These are phyloP conservation scores for Coniochaeta pulveracea DNA, from an alignment of 2,329 filamentous ascomycete species.

Conservation along the genomic window DNA sequence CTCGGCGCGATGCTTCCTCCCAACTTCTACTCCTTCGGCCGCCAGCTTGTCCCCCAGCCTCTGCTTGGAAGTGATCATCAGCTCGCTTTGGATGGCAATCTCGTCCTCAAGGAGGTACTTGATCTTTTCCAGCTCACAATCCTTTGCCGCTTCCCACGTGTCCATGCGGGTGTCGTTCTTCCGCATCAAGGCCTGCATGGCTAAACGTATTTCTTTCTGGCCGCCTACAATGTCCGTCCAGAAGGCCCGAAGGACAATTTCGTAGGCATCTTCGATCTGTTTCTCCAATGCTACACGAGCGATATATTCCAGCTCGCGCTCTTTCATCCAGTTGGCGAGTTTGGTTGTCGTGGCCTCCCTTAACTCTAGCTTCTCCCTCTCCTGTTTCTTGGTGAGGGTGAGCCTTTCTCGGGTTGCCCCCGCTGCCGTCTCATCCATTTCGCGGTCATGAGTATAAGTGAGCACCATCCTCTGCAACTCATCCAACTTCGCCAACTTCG, in stretches of 20 bases:
- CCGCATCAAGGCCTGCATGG: conserved; percentile 22
- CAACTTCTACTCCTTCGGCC: conserved; percentile 19
- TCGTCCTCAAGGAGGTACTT: conserved; percentile 25
- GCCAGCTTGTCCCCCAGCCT: conserved; percentile 16
- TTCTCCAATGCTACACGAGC: conserved; percentile 28
- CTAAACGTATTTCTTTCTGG: conserved; percentile 15
- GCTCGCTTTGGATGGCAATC: conserved; percentile 25
- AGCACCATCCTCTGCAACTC: conserved; percentile 28
- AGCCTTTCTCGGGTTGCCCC: conserved; percentile 8
- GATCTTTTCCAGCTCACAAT: conserved; percentile 26
- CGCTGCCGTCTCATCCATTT: conserved; percentile 15
- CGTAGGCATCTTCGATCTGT: conserved; percentile 31
- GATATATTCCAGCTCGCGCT: conserved; percentile 27
- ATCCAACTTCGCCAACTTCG: conserved; percentile 26
- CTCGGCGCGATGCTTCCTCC: conserved; percentile 27
- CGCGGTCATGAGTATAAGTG: conserved; percentile 24
- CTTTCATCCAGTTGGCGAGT: conserved; percentile 20
- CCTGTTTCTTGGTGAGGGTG: conserved; percentile 21
- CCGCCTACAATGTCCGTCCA: conserved; percentile 24
- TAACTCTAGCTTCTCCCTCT: conserved; percentile 19
- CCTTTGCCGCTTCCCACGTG: conserved; percentile 28
- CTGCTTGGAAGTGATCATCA: conserved; percentile 26
- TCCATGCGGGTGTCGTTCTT: conserved; percentile 29
- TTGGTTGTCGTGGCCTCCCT: conserved; percentile 14
- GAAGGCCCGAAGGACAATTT: conserved; percentile 23